phyloP scores from a whole-genome alignment of 1,139 yeast species.

The Sporopachydermia cereana region DNA sequence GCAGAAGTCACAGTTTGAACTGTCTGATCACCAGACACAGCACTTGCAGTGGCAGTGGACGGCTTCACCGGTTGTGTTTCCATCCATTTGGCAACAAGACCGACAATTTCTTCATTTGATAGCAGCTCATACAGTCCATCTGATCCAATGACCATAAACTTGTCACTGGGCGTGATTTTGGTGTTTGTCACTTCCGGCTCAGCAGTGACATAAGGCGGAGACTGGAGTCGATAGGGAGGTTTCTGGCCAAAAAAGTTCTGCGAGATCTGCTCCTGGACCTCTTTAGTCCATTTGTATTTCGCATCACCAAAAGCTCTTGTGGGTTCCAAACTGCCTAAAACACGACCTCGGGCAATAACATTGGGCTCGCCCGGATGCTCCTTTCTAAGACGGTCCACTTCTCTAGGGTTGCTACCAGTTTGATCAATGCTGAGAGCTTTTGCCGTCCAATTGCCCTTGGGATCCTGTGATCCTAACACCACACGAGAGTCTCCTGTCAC shows the following conservation, averaged over 20 bases:
- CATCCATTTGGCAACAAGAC: constrained; percentile 90
- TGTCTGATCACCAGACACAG: constrained; percentile 16
- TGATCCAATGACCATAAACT: constrained; percentile 84
- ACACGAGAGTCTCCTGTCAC: constrained; percentile 97
- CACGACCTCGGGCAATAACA: constrained; percentile 78
- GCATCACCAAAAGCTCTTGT: constrained; percentile 97
- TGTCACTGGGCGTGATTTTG: constrained; percentile 62
- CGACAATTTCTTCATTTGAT: constrained; percentile 85
- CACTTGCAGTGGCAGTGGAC: constrained; percentile 8
- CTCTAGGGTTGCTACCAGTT: constrained; percentile 85
- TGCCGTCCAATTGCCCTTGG: constrained; percentile 71
- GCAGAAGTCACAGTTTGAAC: not conserved
- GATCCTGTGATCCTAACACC: constrained; percentile 56
- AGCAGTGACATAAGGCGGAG: constrained; percentile 97
- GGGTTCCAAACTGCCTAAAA: constrained; percentile 92
- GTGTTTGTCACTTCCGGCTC: constrained; percentile 88
- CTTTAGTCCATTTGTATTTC: constrained; percentile 72
- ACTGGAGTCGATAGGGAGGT: constrained; percentile 63
- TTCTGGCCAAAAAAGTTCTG: constrained; percentile 75
- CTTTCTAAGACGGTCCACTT: constrained; percentile 66
- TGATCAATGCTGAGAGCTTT: constrained; percentile 82
- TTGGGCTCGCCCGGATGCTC: constrained; percentile 91
- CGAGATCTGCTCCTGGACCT: constrained; percentile 63
- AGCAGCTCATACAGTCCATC: constrained; percentile 92
- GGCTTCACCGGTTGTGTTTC: constrained; percentile 52